A percentile compares a stretch with the other conserved stretches of the same genome.
These are phyloP conservation scores for Entamoeba moshkovskii DNA, from an alignment of 208 protist genomes.

Conservation along the genomic window DNA sequence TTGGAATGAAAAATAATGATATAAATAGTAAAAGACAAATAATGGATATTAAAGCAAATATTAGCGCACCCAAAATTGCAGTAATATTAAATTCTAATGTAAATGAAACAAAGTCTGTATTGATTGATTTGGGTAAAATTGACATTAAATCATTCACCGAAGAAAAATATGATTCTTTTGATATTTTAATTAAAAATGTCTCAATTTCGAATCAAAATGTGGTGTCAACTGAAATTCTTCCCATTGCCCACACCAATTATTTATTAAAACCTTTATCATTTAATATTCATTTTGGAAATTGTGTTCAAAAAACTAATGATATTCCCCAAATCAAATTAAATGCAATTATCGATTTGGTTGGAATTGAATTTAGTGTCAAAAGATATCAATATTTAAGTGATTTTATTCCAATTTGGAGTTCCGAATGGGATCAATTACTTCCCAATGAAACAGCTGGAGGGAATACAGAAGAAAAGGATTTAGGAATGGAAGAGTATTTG, in stretches of 20 bases:
- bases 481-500: neutral
- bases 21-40: neutral
- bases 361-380: neutral
- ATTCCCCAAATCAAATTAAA: neutral
- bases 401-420: neutral
- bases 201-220: neutral
- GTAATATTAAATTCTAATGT: neutral
- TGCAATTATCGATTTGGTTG: neutral
- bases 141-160: neutral
- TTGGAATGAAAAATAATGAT: neutral
- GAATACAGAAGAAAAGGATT: neutral
- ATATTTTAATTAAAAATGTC: neutral
- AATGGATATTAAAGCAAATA: neutral
- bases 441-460: neutral
- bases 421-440: neutral
- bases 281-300: neutral
- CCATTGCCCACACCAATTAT: neutral
- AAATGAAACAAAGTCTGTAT: neutral
- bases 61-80: neutral
- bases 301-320: neutral
- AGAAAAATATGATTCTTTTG: neutral
- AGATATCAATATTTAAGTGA: neutral
- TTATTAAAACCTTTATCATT: neutral
- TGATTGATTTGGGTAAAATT: neutral
- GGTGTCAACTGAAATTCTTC: neutral